Conservation (phyloP, 148 eudicot species). For the Spergularia bocconei region DNA sequence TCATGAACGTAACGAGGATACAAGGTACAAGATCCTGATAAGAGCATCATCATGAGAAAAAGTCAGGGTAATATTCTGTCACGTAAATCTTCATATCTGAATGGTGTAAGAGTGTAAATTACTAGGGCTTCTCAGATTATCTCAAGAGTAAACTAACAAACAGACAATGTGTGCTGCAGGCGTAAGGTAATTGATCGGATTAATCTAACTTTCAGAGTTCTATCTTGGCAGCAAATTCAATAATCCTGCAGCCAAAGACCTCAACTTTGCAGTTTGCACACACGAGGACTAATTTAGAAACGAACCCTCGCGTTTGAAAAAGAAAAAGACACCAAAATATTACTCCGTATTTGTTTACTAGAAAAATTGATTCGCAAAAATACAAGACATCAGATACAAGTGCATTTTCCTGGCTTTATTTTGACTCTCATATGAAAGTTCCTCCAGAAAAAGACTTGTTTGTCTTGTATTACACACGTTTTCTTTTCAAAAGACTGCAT, state of each 20-base stretch:
- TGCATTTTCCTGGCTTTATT: background rate
- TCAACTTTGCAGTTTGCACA: background rate
- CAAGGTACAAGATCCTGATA: conserved; percentile 94
- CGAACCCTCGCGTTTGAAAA: too few relatives aligned
- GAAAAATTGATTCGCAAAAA: background rate
- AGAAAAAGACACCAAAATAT: background rate
- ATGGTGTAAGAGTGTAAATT: background rate
- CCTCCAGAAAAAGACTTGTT: conserved; percentile 3
- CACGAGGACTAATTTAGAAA: background rate
- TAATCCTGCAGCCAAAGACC: background rate
- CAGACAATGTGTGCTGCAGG: too few relatives aligned
- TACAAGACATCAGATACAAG: background rate
- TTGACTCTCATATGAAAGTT: background rate
- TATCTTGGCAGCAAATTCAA: background rate
- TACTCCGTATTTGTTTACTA: background rate
- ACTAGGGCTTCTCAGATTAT: too few relatives aligned
- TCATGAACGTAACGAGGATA: conserved; percentile 65
- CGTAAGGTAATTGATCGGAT: background rate
- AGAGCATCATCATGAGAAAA: background rate
- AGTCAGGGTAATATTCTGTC: background rate
- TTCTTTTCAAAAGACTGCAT: background rate
- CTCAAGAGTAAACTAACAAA: too few relatives aligned
- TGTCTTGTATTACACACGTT: background rate
- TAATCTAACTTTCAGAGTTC: background rate
- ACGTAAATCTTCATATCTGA: background rate